Evolutionary conservation across 129 eudicot genomes (phyloP).

Genomic region (Lactuca sativa): DNA sequence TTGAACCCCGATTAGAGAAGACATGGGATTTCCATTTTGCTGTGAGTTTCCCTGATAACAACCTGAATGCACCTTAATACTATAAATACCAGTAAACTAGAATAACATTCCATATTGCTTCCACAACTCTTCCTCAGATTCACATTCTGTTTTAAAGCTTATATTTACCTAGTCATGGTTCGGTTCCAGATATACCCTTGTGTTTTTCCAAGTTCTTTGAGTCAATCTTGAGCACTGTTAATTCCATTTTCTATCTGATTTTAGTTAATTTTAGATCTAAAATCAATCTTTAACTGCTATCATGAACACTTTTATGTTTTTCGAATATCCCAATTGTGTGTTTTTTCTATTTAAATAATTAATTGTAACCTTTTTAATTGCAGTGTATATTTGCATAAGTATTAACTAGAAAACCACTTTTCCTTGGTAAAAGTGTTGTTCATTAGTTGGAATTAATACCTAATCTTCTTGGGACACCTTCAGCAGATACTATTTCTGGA

Average conservation of each 20-base stretch:
- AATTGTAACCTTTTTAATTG: conserved; percentile 28
- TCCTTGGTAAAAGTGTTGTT: conserved; percentile 98
- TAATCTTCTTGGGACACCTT: conserved; percentile 94
- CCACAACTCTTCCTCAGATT: too few relatives aligned
- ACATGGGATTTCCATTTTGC: conserved; percentile 43
- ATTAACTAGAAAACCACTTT: conserved; percentile 83
- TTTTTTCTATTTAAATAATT: not conserved
- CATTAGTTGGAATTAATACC: conserved; percentile 90
- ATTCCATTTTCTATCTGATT: not conserved
- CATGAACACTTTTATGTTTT: not conserved
- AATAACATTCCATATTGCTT: too few relatives aligned
- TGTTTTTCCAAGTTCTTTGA: conserved; percentile 4
- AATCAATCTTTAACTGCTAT: conserved; percentile 9
- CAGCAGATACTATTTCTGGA: conserved; percentile 77
- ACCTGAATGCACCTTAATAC: too few relatives aligned
- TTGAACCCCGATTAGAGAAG: conserved; percentile 52
- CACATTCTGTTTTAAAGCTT: too few relatives aligned
- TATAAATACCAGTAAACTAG: too few relatives aligned
- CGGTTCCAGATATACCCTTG: too few relatives aligned
- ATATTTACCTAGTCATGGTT: too few relatives aligned
- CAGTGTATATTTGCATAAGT: conserved; percentile 96
- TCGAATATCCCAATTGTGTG: not conserved
- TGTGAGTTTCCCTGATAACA: conserved; percentile 39
- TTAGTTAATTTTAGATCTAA: not conserved
- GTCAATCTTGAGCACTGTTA: not conserved